Evolutionary conservation across 2,329 filamentous ascomycete genomes (phyloP).

Genomic region (Kalaharituber pfeilii): DNA sequence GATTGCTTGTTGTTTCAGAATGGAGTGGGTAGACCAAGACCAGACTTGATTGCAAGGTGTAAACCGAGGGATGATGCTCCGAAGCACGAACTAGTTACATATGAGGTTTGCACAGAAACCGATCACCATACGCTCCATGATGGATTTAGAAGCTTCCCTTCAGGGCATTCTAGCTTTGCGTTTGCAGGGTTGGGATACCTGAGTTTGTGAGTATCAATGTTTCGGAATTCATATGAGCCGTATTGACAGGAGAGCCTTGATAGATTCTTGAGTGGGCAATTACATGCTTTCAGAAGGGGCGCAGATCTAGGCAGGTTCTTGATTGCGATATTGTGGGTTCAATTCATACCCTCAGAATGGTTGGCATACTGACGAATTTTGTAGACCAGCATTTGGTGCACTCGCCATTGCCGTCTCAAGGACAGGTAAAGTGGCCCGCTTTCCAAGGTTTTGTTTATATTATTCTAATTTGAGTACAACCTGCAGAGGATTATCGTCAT

Average conservation of each 20-base stretch:
- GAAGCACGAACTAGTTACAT: conserved; percentile 40
- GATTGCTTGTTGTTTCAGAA: conserved; percentile 2
- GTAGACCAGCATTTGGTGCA: conserved; percentile 34
- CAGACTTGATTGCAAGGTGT: conserved; percentile 78
- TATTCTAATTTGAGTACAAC: too few relatives aligned
- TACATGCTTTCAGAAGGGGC: conserved; percentile 6
- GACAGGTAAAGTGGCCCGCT: conserved; percentile 25
- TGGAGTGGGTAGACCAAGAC: conserved; percentile 50
- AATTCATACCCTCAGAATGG: neutral
- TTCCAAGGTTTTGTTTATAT: neutral
- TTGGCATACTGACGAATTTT: neutral
- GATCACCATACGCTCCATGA: conserved; percentile 55
- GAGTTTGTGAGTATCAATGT: conserved; percentile 6
- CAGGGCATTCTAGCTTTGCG: conserved; percentile 61
- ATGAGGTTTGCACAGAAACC: conserved; percentile 55
- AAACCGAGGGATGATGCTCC: conserved; percentile 46
- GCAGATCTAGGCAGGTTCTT: conserved; percentile 10
- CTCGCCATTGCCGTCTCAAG: conserved; percentile 51
- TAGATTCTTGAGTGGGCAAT: conserved; percentile 9
- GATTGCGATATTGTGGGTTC: conserved; percentile 6
- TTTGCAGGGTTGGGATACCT: conserved; percentile 66
- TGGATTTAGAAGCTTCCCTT: conserved; percentile 70
- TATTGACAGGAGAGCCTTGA: neutral
- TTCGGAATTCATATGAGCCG: neutral
- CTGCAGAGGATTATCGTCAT: conserved; percentile 46